Evolutionary conservation across 208 protist genomes (phyloP).

Genomic region (Acanthamoeba sp.): DNA sequence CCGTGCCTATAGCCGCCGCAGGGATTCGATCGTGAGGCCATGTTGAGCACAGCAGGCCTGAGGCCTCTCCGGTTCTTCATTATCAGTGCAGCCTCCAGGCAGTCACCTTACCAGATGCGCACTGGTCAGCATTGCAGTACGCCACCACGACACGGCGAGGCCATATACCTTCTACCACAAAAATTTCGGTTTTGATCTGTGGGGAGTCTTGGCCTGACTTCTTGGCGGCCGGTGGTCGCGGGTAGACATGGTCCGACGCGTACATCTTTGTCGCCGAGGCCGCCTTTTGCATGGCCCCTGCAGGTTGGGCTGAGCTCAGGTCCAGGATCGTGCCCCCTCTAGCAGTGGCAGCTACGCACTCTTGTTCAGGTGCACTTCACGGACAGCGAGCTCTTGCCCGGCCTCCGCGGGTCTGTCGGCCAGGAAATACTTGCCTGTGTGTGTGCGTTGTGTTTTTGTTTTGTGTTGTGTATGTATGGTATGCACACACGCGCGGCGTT

Average conservation of each 20-base stretch:
- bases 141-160: not conserved
- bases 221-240: not conserved
- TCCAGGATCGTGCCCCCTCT: no score
- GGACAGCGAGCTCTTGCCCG: not conserved
- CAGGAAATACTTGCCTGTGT: constrained; percentile 68
- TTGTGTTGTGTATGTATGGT: no score
- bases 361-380: constrained; percentile 38
- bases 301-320: no score
- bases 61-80: constrained; percentile 11
- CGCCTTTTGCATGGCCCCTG: constrained; percentile 29
- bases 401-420: not conserved
- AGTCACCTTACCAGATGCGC: not conserved
- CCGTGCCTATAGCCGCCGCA: constrained; percentile 59
- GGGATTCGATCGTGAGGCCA: constrained; percentile 57
- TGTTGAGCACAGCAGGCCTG: constrained; percentile 61
- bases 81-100: constrained; percentile 3
- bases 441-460: not conserved
- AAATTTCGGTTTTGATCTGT: constrained; percentile 8
- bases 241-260: constrained; percentile 13
- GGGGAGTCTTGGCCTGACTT: not conserved
- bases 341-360: not conserved
- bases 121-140: not conserved
- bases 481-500: no score
- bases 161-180: constrained; percentile 27
- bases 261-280: constrained; percentile 32